A percentile compares a stretch with the other conserved stretches of the same genome.
Evolutionary conservation across 306 rosid genomes (phyloP).

Genomic region (Dryas drummondii): DNA sequence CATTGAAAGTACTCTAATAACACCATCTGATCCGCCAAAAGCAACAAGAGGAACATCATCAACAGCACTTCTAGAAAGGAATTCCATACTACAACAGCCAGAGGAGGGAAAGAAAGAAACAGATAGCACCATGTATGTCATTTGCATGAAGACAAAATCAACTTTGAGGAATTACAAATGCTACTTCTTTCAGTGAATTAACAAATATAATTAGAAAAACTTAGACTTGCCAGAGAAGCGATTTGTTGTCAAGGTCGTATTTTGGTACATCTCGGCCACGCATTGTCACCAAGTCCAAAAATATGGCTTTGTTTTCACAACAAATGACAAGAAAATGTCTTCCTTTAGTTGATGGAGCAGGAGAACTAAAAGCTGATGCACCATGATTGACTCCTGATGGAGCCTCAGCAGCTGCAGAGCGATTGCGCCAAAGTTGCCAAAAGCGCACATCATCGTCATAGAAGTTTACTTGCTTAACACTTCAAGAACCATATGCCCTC

Average conservation of each 20-base stretch:
- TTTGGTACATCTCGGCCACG: constrained; percentile 97
- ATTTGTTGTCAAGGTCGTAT: constrained; percentile 94
- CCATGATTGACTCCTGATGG: constrained; percentile 73
- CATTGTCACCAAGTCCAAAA: constrained; percentile 98
- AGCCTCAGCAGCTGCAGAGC: constrained; percentile 94
- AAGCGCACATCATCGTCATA: constrained; percentile 92
- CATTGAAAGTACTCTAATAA: constrained; percentile 97
- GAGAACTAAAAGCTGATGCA: constrained; percentile 73
- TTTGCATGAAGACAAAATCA: neutral
- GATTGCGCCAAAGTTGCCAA: constrained; percentile 95
- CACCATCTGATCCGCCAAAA: constrained; percentile 98
- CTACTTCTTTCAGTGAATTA: constrained; percentile 5
- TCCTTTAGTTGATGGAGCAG: constrained; percentile 88
- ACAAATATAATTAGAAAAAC: constrained; percentile 9
- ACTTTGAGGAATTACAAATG: neutral
- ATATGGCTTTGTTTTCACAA: constrained; percentile 94
- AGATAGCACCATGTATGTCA: constrained; percentile 7
- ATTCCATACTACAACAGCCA: constrained; percentile 86
- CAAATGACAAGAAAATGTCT: constrained; percentile 98
- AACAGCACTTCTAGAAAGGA: constrained; percentile 78
- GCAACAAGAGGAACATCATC: constrained; percentile 97
- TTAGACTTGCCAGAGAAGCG: constrained; percentile 78
- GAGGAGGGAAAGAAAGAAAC: constrained; percentile 17
- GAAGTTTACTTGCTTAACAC: constrained; percentile 95
- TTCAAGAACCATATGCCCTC: constrained; percentile 32